Base-by-base conservation (phyloP, 129 eudicot genomes). In the Artemisia tridentata region DNA sequence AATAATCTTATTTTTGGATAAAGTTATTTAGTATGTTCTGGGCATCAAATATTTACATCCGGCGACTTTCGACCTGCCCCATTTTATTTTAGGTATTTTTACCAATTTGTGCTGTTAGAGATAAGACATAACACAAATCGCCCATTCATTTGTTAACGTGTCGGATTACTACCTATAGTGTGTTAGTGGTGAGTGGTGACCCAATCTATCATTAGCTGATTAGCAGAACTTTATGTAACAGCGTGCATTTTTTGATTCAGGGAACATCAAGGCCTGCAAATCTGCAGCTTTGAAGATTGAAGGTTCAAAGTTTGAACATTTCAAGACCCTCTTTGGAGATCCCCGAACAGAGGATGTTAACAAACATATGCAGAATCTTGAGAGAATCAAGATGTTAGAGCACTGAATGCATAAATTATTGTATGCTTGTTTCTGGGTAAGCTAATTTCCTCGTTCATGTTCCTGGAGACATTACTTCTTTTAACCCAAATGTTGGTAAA, bases 231-330 rank as follows among this genome's bases (percentile, higher is more conserved):
- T 63, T 16, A 38, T n/a, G 50, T 38, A 63, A 13, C 25, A 38
- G n/a, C 9, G 3, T 19, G 27, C n/a, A 63, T 63, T 13, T 19
- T 29, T 71, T 38, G 54, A 54, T 38, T 56, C 65, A 93, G 98
- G 96, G 77, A 89, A 85, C 70, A 84, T 93, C 58, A 85, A 59
- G 79, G 88, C 86, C 12, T 93, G 96, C 75, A 93, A 75, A 93
- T 68, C 71, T 41, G 95, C 98, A 49, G 98, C 98, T 23, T 76
- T 89, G 63, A 89, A 82, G 78, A 84, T 92, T 72, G 98, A 89
- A 48, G 87, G 89, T 57, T 72, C 71, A 76, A 89, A 89, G 72
- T 85, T 85, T 62, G 92, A 87, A 69, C 86, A 87, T 6, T 79
- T 83, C 80, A 87, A 92, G 74, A 84, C 74, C 67, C 63, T 67